Conservation (phyloP, 805 yeast species). For the Wickerhamomyces sydowiorum region DNA sequence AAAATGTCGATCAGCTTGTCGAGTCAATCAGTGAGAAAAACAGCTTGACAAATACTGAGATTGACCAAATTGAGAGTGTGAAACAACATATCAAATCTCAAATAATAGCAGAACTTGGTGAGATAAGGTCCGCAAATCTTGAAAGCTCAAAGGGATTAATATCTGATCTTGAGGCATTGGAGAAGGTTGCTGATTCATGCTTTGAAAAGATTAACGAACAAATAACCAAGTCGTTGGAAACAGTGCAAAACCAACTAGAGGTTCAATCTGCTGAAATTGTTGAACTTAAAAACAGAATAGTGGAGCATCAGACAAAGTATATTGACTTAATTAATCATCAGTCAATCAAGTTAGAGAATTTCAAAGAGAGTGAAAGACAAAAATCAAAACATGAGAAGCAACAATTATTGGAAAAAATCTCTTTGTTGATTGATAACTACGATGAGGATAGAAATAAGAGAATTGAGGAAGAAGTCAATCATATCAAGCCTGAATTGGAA, state of each 20-base stretch:
- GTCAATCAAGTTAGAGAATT: background rate
- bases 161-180: constrained; percentile 5
- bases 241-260: constrained; percentile 11
- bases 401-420: constrained; percentile 8
- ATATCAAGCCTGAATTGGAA: constrained; percentile 7
- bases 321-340: constrained; percentile 6
- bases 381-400: constrained; percentile 4
- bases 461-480: constrained; percentile 1
- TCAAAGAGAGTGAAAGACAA: constrained; percentile 8
- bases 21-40: constrained; percentile 1
- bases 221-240: constrained; percentile 2
- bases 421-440: constrained; percentile 6
- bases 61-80: constrained; percentile 12
- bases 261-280: constrained; percentile 15
- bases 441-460: constrained; percentile 5
- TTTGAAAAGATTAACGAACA: background rate
- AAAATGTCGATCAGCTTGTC: constrained; percentile 6
- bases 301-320: constrained; percentile 11
- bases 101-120: constrained; percentile 12
- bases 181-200: background rate
- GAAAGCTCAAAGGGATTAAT: constrained; percentile 5
- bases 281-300: constrained; percentile 8
- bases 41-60: background rate
- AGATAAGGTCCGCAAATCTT: constrained; percentile 6
- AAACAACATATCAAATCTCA: constrained; percentile 11